Evolutionary conservation across 768 basidiomycete genomes (phyloP).

Genomic region (Auriculariales sp.): DNA sequence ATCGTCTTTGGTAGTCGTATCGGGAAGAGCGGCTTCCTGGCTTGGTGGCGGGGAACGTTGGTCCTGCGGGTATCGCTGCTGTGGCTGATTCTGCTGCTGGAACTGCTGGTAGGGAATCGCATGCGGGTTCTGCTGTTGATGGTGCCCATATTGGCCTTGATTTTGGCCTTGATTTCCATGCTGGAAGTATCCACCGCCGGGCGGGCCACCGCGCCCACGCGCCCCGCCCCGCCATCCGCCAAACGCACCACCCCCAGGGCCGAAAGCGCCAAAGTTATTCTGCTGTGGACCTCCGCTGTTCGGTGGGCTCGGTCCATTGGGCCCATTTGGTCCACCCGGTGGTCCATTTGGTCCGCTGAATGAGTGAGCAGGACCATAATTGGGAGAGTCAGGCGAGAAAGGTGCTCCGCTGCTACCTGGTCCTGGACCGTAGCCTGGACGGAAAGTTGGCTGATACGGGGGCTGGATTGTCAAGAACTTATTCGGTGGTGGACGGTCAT

Average conservation of each 20-base stretch:
- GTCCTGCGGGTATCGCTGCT: too few relatives aligned
- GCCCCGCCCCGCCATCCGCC: not conserved
- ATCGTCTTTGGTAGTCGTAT: too few relatives aligned
- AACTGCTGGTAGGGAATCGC: too few relatives aligned
- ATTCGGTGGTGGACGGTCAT: conserved; percentile 66
- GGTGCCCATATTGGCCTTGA: too few relatives aligned
- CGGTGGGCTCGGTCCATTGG: too few relatives aligned
- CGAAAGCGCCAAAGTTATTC: not conserved
- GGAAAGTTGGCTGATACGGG: conserved; percentile 37
- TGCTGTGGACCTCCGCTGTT: not conserved
- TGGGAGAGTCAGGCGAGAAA: not conserved
- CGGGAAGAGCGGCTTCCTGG: too few relatives aligned
- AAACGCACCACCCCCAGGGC: not conserved
- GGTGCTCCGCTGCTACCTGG: not conserved
- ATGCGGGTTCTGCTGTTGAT: too few relatives aligned
- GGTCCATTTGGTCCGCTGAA: not conserved
- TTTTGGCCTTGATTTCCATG: too few relatives aligned
- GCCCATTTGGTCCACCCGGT: too few relatives aligned
- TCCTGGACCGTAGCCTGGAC: not conserved
- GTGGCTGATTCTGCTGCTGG: too few relatives aligned
- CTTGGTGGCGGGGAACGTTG: too few relatives aligned
- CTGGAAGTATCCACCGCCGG: not conserved
- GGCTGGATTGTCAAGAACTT: conserved; percentile 74
- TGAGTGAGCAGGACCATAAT: not conserved
- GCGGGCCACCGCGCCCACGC: not conserved